Evolutionary conservation across 2,329 filamentous ascomycete genomes (phyloP), one percentile per base, ranked within the genome.

Genomic region (Beauveria sp.): DNA sequence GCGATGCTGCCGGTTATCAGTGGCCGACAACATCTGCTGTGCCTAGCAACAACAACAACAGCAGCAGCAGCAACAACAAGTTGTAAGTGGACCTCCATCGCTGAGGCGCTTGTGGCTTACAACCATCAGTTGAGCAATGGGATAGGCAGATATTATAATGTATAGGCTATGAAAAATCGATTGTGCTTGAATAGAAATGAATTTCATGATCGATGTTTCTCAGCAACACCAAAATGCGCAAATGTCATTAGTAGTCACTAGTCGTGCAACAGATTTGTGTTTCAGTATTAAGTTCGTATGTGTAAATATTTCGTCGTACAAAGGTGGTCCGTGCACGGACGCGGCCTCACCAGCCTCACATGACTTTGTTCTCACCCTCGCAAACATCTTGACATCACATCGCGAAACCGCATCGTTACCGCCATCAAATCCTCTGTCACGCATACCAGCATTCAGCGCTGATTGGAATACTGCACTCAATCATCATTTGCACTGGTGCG

Each of bases 1-100:
- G 90, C 73, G 94, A 99, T 70, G 91, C 92, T 64, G 90, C 92
- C 68, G 92, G 92, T 61, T 96, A 96, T 79, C 91, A 96, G 77
- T 97, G 92, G 92, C 91, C 91, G 41, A 89, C 90, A 62, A 91
- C 89, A 62, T 86, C 86, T 65, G 84, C 85, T 40, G 79, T 82
- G 62, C 70, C 74, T 47, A 78, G 79, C 50, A 92, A 91, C 82
- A 92, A 92, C 53, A 91, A 92, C 52, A 54, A 18, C 18, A 30
- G 28, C 26, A 16, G 34, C 48, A 51, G 22, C 30, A 52, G 50
- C n/a, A 78, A 78, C 53, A 92, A 91, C 82, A 92, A 92, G 82
- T 85, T 96, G 82, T 96, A 87, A 85, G 81, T 82, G 51, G 26
- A 52, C 22, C 26, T 20, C 26, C 16, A 37, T 54, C 28, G 16